These are phyloP conservation scores for Colletotrichum sp. DNA, from an alignment of 2,329 filamentous ascomycete species.

Conservation along the genomic window DNA sequence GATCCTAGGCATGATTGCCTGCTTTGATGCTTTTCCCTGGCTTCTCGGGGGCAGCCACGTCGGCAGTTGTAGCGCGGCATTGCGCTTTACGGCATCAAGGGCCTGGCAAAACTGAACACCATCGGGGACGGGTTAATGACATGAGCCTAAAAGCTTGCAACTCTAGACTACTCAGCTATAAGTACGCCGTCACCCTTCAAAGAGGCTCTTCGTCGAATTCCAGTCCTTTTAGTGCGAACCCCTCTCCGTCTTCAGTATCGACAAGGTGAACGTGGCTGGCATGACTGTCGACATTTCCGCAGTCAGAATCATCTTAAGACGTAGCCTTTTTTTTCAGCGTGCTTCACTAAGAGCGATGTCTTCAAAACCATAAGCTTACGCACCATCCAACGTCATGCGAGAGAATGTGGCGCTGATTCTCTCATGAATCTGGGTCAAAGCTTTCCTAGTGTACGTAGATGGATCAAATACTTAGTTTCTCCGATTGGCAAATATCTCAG, in stretches of 20 bases:
- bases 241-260: background rate
- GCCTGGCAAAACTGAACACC: background rate
- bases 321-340: too few relatives aligned
- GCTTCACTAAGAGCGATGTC: too few relatives aligned
- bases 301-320: background rate
- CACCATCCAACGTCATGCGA: too few relatives aligned
- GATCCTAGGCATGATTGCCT: background rate
- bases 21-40: too few relatives aligned
- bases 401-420: background rate
- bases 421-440: background rate
- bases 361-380: too few relatives aligned
- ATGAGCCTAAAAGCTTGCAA: background rate
- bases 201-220: background rate
- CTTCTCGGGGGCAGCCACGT: too few relatives aligned
- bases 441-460: background rate
- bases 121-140: background rate
- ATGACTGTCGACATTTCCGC: background rate
- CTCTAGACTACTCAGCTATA: too few relatives aligned
- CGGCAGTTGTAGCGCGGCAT: too few relatives aligned
- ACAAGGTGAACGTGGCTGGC: background rate
- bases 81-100: too few relatives aligned
- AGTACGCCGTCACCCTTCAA: background rate
- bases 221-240: background rate
- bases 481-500: too few relatives aligned
- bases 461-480: background rate